Evolutionary conservation across 768 basidiomycete species (phyloP), one percentile per base, ranked within the genome.

Genomic region (Russula dissimulans): DNA sequence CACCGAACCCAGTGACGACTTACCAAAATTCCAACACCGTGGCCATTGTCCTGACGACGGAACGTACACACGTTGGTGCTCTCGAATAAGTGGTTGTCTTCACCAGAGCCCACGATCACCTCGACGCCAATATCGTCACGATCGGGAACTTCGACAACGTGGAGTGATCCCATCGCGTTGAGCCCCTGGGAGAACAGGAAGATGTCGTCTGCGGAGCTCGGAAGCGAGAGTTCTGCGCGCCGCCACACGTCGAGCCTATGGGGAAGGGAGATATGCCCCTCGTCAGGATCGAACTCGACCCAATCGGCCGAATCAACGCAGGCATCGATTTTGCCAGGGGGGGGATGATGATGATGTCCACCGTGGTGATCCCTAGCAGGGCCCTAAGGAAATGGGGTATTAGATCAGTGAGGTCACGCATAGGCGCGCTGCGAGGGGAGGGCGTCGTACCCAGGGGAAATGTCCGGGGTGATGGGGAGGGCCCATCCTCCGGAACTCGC

Each of bases 71-170:
- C 5, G 6, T 17, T 32, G 10, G 53, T 45, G 22, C 8, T 50
- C 32, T 60, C 42, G 26, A 62, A 57, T 42, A 55, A 12, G 12
- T 44, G 26, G 11, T 47, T 49, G 1, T 34, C 8, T 14, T 54
- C 26, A 11, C 44, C 10, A 15, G 36, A 55, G 14, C 58, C 62
- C 9, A 51, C 59, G 14, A 41, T 36, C 18, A 63, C 29, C 5
- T 63, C 62, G 18, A 63, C 53, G n/a, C 62, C 59, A 48, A 63
- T 54, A n/a, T 60, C 62, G 6, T 61, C 53, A 14, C 58, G 52
- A 45, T 41, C 42, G 9, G 62, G 14, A 11, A 7, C 47, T 14
- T 50, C 58, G 17, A 50, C 18, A 26, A 63, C 3, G 11, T 39
- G 47, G 22, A 63, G 14, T 18, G 26, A 6, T 17, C 62, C 62